A percentile compares a stretch with the other conserved stretches of the same genome.
Evolutionary conservation across 2,329 filamentous ascomycete species (phyloP).

Genomic region (Arthrobotrys sinensis): DNA sequence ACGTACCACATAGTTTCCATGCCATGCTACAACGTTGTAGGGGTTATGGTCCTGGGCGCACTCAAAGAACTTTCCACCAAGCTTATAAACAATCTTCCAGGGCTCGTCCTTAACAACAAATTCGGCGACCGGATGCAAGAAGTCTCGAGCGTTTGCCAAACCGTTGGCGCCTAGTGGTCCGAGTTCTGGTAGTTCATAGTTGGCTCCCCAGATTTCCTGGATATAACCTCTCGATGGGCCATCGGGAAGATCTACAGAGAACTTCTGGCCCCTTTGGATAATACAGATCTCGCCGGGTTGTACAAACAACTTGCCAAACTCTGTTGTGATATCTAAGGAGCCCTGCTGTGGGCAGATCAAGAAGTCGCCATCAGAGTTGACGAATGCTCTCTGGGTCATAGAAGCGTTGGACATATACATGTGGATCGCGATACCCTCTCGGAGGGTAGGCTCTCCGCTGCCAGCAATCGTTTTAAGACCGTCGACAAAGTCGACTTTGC

Average conservation of each 20-base stretch:
- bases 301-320: conserved; percentile 76
- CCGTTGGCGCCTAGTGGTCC: conserved; percentile 78
- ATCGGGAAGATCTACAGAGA: conserved; percentile 74
- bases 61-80: conserved; percentile 75
- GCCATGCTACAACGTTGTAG: conserved; percentile 81
- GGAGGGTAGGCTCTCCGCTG: conserved; percentile 71
- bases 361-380: conserved; percentile 77
- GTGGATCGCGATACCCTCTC: conserved; percentile 71
- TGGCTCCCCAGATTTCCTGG: conserved; percentile 77
- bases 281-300: conserved; percentile 79
- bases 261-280: conserved; percentile 77
- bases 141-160: conserved; percentile 77
- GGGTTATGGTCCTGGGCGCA: conserved; percentile 77
- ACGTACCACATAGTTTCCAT: conserved; percentile 75
- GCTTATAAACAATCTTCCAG: conserved; percentile 76
- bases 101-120: conserved; percentile 69
- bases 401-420: conserved; percentile 70
- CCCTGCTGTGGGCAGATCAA: conserved; percentile 78
- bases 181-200: conserved; percentile 78
- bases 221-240: conserved; percentile 77
- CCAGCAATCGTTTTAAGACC: conserved; percentile 71
- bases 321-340: conserved; percentile 77
- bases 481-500: conserved; percentile 69
- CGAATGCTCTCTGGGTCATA: conserved; percentile 70
- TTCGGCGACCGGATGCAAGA: conserved; percentile 75